Evolutionary conservation across 345 rosid species (phyloP).

Genomic region (Toxicodendron radicans): DNA sequence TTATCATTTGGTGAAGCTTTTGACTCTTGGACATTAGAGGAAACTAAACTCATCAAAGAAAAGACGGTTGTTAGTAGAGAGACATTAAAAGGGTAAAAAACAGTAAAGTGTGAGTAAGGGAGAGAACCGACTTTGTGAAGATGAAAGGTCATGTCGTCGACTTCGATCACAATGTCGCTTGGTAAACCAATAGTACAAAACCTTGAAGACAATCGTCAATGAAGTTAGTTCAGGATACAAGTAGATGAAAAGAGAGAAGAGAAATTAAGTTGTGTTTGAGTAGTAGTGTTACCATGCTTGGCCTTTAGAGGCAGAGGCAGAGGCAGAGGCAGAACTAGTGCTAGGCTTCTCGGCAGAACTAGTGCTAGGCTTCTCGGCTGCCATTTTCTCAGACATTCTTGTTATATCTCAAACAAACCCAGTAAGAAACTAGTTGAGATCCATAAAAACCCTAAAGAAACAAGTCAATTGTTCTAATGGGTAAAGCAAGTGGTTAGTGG

Average conservation of each 20-base stretch:
- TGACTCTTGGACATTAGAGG: slow-evolving; percentile 89
- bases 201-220: slow-evolving; percentile 41
- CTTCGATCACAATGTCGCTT: slow-evolving; percentile 82
- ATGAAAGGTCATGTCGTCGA: slow-evolving; percentile 88
- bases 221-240: neutral
- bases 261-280: neutral
- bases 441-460: slow-evolving; percentile 16
- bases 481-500: neutral
- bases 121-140: slow-evolving; percentile 71
- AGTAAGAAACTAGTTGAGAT: slow-evolving; percentile 23
- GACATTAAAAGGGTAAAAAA: neutral
- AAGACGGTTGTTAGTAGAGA: neutral
- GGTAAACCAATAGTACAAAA: slow-evolving; percentile 91
- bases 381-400: slow-evolving; percentile 41
- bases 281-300: slow-evolving; percentile 83
- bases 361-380: slow-evolving; percentile 56
- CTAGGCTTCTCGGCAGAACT: slow-evolving; percentile 57
- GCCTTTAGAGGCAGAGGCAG: slow-evolving; percentile 42
- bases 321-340: neutral
- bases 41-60: slow-evolving; percentile 46
- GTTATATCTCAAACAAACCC: neutral
- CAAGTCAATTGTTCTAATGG: neutral
- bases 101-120: neutral
- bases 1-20: slow-evolving; percentile 69
- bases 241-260: neutral